Base-by-base conservation (phyloP, 768 basidiomycete genomes). In the Lepiota subincarnata region DNA sequence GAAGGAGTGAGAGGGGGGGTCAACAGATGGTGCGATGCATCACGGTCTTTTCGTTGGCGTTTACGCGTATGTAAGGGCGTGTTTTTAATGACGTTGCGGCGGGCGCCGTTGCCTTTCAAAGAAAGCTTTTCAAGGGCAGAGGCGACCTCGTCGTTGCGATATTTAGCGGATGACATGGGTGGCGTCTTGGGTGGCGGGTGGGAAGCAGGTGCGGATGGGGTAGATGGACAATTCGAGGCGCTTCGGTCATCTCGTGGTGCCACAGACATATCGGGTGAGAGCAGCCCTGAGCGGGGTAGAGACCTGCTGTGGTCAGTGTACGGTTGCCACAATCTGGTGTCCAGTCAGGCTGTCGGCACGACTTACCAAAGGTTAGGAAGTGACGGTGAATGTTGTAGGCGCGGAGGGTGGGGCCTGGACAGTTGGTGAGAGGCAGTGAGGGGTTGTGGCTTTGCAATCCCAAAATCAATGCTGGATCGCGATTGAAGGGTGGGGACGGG, bases 1-100 rank as follows among this genome's bases (percentile, higher is more conserved):
- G 86, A 82, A 0, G 86, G 86, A 1, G 86, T 87, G 40, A 88
- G 75, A 10, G 86, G 87, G 31, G 86, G 86, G 0, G 86, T 87
- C 48, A 86, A 72, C 39, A 83, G 71, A 19, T 68, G 59, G 55
- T 69, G 64, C 1, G 66, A 62, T 36, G 66, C 63, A 28, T 75
- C 70, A 46, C 65, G 69, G 55, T 72, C 70, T 20, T 66, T 63
- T 22, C 68, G 67, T 46, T 67, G 68, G 26, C 68, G 68, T 36
- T 66, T 65, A 46, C 66, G 64, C 43, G 66, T 64, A 59, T 65
- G 44, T 42, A 18, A 37, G 13, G 22, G 38, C 16, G 53, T 39
- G 34, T 41, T 41, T 54, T 47, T 54, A 19, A 41, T 37, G 38
- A 24, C 16, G 18, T 14, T 48, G 46, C 20, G 48, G 42, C 48